Conservation (phyloP, 73 alveolate species). For the Uronychia setigera region DNA sequence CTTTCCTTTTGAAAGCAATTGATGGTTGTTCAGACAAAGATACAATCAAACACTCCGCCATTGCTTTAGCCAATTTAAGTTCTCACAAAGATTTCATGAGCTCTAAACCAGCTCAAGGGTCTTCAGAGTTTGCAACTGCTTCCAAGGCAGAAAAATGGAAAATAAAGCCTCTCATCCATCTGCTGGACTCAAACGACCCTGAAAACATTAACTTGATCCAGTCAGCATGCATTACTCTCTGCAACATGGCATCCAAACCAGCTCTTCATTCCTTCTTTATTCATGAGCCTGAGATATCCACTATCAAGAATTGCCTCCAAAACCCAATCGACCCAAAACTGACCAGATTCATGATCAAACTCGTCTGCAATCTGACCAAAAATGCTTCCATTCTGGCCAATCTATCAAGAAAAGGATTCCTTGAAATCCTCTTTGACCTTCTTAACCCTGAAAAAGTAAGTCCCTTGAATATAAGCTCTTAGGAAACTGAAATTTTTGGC, state of each 20-base stretch:
- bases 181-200: constrained; percentile 55
- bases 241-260: constrained; percentile 70
- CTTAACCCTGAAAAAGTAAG: constrained; percentile 49
- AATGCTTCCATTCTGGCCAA: constrained; percentile 45
- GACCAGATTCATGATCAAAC: constrained; percentile 60
- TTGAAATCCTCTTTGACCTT: constrained; percentile 55
- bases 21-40: constrained; percentile 67
- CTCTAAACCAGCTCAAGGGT: background rate
- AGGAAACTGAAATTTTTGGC: constrained; percentile 70
- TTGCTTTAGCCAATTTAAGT: constrained; percentile 61
- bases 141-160: constrained; percentile 58
- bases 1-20: constrained; percentile 55
- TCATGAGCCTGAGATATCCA: constrained; percentile 66
- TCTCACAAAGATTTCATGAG: constrained; percentile 62
- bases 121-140: constrained; percentile 27
- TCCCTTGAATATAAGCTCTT: background rate
- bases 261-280: constrained; percentile 55
- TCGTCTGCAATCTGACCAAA: constrained; percentile 65
- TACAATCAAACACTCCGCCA: constrained; percentile 63
- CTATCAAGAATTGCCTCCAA: constrained; percentile 57
- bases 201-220: constrained; percentile 55
- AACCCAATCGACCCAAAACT: constrained; percentile 57
- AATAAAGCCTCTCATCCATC: constrained; percentile 60
- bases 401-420: constrained; percentile 56
- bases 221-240: constrained; percentile 66